Conservation (phyloP, 139 green algal species). For the Chlamydomonas sp. region DNA sequence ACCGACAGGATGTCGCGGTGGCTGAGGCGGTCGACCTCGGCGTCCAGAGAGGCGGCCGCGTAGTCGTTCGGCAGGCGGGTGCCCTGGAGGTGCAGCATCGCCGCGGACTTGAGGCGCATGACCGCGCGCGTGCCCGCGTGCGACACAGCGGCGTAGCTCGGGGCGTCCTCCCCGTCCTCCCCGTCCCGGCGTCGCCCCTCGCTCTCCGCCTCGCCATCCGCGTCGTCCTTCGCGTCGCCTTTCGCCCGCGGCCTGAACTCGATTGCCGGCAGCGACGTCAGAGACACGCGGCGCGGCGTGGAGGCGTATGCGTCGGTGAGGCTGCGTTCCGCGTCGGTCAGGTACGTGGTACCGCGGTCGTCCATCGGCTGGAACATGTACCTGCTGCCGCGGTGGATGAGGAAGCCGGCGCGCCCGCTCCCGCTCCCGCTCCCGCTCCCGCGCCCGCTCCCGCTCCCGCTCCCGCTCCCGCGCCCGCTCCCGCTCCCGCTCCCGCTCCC, state of each 20-base stretch:
- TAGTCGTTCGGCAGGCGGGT: not conserved
- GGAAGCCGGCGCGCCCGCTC: not conserved
- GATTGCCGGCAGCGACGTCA: not conserved
- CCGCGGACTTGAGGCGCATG: not conserved
- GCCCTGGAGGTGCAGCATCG: not conserved
- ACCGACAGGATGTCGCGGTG: not conserved
- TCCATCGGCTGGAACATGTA: conserved; percentile 10
- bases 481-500: not conserved
- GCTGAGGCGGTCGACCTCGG: not conserved
- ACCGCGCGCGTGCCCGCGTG: not conserved
- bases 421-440: not conserved
- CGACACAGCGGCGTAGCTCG: too few relatives aligned
- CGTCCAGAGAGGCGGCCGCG: not conserved
- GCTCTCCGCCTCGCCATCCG: not conserved
- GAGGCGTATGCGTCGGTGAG: not conserved
- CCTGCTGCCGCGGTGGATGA: not conserved
- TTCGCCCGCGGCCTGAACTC: too few relatives aligned
- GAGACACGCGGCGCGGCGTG: not conserved
- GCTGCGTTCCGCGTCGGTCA: not conserved
- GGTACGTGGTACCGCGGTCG: not conserved
- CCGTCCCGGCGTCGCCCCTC: not conserved
- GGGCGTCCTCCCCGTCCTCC: too few relatives aligned
- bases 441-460: not conserved
- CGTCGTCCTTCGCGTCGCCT: not conserved
- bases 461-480: not conserved